These are phyloP conservation scores for Metschnikowia cubensis DNA, from an alignment of 805 yeast genomes.

Conservation along the genomic window DNA sequence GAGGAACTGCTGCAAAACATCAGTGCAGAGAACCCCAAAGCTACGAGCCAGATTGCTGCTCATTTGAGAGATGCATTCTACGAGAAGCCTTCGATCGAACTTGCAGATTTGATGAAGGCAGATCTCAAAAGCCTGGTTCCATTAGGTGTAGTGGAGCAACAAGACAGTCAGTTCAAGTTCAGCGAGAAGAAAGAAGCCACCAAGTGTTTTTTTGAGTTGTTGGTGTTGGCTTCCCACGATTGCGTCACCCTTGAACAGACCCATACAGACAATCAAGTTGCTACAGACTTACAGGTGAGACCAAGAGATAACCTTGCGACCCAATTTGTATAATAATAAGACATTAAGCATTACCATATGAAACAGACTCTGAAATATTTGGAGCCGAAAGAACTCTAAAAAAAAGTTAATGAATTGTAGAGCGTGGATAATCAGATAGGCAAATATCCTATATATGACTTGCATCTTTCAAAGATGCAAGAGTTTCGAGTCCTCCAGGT, in stretches of 20 bases:
- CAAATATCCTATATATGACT: not conserved
- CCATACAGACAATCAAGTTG: constrained; percentile 32
- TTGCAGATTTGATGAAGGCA: constrained; percentile 38
- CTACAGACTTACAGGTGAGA: constrained; percentile 54
- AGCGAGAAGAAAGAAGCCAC: constrained; percentile 58
- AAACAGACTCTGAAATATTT: too few relatives aligned
- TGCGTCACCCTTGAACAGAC: constrained; percentile 62
- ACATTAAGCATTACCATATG: not conserved
- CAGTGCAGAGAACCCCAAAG: constrained; percentile 34
- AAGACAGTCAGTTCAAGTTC: constrained; percentile 17
- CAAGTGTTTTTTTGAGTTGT: constrained; percentile 72
- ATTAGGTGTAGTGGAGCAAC: constrained; percentile 19
- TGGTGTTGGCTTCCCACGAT: constrained; percentile 76
- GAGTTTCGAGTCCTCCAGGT: not conserved
- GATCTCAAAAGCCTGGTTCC: constrained; percentile 24
- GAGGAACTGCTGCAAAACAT: constrained; percentile 19
- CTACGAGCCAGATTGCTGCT: constrained; percentile 53
- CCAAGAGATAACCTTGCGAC: constrained; percentile 39
- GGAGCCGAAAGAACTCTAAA: not conserved
- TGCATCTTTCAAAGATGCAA: not conserved
- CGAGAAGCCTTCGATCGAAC: constrained; percentile 22
- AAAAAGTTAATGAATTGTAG: too few relatives aligned
- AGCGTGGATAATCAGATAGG: too few relatives aligned
- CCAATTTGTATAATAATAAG: constrained; percentile 14
- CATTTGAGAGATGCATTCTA: constrained; percentile 36